Evolutionary conservation across 2,329 filamentous ascomycete species (phyloP).

Genomic region (Ceratocystis ficicola): DNA sequence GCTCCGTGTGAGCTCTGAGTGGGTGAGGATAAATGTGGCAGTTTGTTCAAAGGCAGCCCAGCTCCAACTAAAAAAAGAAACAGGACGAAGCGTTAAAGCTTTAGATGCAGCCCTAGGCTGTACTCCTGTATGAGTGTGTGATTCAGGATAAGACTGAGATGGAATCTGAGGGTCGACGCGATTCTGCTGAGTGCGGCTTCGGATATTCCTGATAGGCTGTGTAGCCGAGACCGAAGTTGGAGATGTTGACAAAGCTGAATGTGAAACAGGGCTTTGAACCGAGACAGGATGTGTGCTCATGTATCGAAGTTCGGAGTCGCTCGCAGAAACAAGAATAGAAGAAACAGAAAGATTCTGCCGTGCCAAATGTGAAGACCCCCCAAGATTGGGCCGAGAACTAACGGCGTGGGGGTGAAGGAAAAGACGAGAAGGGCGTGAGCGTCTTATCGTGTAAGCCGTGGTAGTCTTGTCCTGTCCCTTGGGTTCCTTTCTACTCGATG

Average conservation of each 20-base stretch:
- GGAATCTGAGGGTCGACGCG: background rate
- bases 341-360: background rate
- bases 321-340: background rate
- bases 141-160: background rate
- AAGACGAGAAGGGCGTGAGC: slow-evolving; percentile 6
- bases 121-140: background rate
- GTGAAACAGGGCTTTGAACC: background rate
- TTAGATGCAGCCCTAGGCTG: background rate
- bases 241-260: background rate
- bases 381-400: background rate
- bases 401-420: background rate
- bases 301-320: background rate
- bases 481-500: background rate
- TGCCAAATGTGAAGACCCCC: background rate
- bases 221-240: background rate
- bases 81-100: background rate
- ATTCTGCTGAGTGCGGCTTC: background rate
- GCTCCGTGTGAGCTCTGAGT: slow-evolving; percentile 16
- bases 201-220: background rate
- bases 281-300: slow-evolving; percentile 1
- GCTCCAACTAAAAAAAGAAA: background rate
- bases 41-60: slow-evolving; percentile 7
- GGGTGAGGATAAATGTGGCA: slow-evolving; percentile 15
- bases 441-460: slow-evolving; percentile 11
- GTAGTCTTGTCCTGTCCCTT: background rate